Base-by-base conservation (phyloP, 192 early-diverging fungal species). In the Coemansia sp. region DNA sequence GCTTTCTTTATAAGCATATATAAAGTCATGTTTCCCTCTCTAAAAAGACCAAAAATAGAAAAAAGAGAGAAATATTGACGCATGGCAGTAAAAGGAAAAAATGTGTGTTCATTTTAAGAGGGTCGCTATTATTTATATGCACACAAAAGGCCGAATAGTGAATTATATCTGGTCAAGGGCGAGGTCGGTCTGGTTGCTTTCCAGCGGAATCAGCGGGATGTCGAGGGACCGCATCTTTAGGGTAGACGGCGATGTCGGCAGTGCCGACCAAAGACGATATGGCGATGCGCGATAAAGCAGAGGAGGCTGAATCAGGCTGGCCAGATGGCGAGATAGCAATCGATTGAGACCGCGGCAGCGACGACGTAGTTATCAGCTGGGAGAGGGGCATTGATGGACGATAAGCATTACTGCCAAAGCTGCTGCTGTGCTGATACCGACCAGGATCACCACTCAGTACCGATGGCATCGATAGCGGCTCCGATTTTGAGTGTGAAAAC, bases 241-340 rank as follows among this genome's bases (percentile, higher is more conserved):
- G 22, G 8, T 60, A 60, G 57, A 60, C 31, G 0, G 57, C 57
- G 31, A 60, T 16, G 57, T 60, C 57, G n/a, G 13, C 15, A 36
- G 33, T 13, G 10, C n/a, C 61, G 15, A 62, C 61, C 39, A 62
- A 13, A 22, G 39, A 62, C 39, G 61, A 62, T 40, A 62, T 62
- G n/a, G 61, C 34, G 38, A 38, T 40, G 0, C 61, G 61, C n/a
- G 61, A 62, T 20, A 62, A 3, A 9, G 38, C 61, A 24, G 61
- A 62, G 36, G 61, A 38, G 10, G 61, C 61, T 3, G 61, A 38
- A 10, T 62, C 61, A 3, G 61, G 61, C 36, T 20, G 36, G 13
- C 16, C 61, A n/a, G 61, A 62, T 20, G 60, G 29, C 53, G 53
- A 50, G 9, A 10, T 50, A 50, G 49, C 49, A 22, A 3, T 9